Evolutionary conservation across 2,329 filamentous ascomycete genomes (phyloP).

Genomic region (Neofusicoccum sp.): DNA sequence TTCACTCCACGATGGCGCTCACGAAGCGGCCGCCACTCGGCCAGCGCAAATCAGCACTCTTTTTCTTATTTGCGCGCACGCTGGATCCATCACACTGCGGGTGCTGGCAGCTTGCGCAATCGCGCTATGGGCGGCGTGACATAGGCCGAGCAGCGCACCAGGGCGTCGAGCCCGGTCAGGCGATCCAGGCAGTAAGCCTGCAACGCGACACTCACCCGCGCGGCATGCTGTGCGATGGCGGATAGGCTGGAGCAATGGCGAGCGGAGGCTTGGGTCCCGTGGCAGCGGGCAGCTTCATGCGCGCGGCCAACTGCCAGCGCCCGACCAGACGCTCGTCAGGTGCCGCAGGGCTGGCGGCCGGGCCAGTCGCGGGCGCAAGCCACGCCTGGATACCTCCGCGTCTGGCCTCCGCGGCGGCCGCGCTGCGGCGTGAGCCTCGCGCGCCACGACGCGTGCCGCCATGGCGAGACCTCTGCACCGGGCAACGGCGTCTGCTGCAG

Average conservation of each 20-base stretch:
- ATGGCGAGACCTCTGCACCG: background rate
- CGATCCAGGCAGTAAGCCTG: conserved; percentile 13
- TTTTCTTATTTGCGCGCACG: background rate
- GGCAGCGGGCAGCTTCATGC: background rate
- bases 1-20: background rate
- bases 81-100: background rate
- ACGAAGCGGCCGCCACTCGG: background rate
- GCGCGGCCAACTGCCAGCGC: background rate
- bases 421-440: conserved; percentile 6
- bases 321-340: conserved; percentile 10
- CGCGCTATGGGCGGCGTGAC: background rate
- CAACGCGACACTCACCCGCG: conserved; percentile 3
- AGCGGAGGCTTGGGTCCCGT: background rate
- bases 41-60: background rate
- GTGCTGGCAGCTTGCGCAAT: conserved; percentile 10
- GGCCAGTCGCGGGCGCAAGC: conserved; percentile 9
- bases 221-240: conserved; percentile 3
- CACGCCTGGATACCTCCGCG: conserved; percentile 8
- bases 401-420: background rate
- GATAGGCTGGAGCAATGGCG: background rate
- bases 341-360: conserved; percentile 16
- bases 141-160: background rate
- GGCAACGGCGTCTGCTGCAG: background rate
- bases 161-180: conserved; percentile 8
- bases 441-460: background rate